Evolutionary conservation across 768 basidiomycete genomes (phyloP), one percentile per base, ranked within the genome.

Genomic region (Leccinellum luteum): DNA sequence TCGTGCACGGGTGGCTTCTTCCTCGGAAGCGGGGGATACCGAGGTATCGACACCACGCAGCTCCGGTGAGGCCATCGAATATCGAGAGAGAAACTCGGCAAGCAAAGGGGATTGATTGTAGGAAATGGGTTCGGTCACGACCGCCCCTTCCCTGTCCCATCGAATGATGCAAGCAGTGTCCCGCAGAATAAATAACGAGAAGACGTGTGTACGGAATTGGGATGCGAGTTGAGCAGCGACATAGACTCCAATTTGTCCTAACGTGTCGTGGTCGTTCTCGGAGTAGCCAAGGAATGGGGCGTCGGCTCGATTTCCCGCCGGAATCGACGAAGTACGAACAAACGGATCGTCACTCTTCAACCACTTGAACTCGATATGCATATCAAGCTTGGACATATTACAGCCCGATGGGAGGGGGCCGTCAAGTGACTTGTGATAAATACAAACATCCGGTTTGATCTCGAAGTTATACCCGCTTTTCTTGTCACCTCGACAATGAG

Each of bases 101-200:
- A 28, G 28, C 28, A 7, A 28, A 27, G 27, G 28, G 28, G 6
- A 28, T 28, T 28, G 4, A 25, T 41, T 48, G 63, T 69, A 73
- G 38, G 67, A 43, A 59, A 76, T 65, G 17, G 48, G 12, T 12
- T 51, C 25, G n/a, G 68, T 63, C 21, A 75, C 68, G 19, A 70
- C 55, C 2, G 66, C 66, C 7, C 72, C 74, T 27, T 61, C 48
- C 10, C 72, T 69, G 58, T 77, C 74, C 69, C 69, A 75, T 28
- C 64, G 64, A 48, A 75, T 64, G 31, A 76, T 62, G 13, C 72
- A 58, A 5, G 69, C 70, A 55, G 19, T 48, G 1, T 59, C 27
- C 19, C 60, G 58, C 52, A 55, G 63, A 31, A 77, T 64, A 30
- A 66, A 58, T 21, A 73, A 44, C 5, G 62, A 62, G 64, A 77